These are phyloP conservation scores for Ballota nigra DNA, from an alignment of 257 asterid species.

Conservation along the genomic window DNA sequence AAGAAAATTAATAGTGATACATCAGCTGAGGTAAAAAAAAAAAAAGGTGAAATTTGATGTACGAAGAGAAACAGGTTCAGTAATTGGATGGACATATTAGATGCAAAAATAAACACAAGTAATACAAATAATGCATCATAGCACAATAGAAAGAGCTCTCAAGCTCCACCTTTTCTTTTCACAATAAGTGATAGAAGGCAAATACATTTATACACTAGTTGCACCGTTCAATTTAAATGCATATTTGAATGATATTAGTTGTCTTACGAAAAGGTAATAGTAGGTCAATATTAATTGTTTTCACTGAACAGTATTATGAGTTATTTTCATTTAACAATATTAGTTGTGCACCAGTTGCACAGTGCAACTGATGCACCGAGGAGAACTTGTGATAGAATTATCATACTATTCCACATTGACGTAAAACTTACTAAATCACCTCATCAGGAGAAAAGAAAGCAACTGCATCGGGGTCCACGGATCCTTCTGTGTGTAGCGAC, in stretches of 20 bases:
- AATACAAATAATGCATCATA: constrained; percentile 17
- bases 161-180: neutral
- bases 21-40: constrained; percentile 32
- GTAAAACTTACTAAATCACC: constrained; percentile 42
- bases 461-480: constrained; percentile 78
- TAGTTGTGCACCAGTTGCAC: too few relatives aligned
- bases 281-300: too few relatives aligned
- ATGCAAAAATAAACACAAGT: neutral
- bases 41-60: neutral
- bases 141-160: neutral
- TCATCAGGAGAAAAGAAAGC: constrained; percentile 95
- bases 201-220: too few relatives aligned
- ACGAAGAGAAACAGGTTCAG: neutral
- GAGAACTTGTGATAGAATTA: neutral
- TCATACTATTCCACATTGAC: constrained; percentile 4
- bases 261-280: too few relatives aligned
- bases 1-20: constrained; percentile 17
- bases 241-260: too few relatives aligned
- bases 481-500: constrained; percentile 88
- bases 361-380: too few relatives aligned
- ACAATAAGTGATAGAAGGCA: neutral
- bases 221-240: too few relatives aligned
- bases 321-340: too few relatives aligned
- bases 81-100: neutral
- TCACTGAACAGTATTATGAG: too few relatives aligned